A percentile compares a stretch with the other conserved stretches of the same genome.
Evolutionary conservation across 2,329 filamentous ascomycete species (phyloP).

Genomic region (Colletotrichum eremochloae): DNA sequence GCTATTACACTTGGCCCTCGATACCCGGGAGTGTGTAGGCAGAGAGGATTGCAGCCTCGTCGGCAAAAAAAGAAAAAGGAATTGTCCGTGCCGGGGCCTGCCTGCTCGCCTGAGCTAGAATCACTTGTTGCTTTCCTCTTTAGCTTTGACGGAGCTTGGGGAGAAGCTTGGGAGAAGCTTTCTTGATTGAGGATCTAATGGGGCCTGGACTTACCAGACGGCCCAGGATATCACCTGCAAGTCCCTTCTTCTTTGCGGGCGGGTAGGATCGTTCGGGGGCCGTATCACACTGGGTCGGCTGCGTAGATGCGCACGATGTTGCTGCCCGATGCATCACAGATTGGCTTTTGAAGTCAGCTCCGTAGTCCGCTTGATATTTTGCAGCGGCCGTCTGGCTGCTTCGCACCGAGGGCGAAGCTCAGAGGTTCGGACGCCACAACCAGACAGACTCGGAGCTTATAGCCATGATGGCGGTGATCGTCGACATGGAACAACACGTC

Average conservation of each 20-base stretch:
- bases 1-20: slow-evolving; percentile 68
- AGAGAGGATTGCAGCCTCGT: slow-evolving; percentile 65
- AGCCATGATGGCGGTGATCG: slow-evolving; percentile 39
- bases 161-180: not conserved
- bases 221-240: slow-evolving; percentile 76
- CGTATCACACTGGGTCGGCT: slow-evolving; percentile 75
- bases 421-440: slow-evolving; percentile 59
- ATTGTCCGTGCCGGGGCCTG: slow-evolving; percentile 67
- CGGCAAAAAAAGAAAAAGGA: slow-evolving; percentile 71
- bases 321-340: slow-evolving; percentile 63
- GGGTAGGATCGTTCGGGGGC: slow-evolving; percentile 72
- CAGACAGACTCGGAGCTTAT: slow-evolving; percentile 47
- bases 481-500: slow-evolving; percentile 10
- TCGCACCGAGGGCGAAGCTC: slow-evolving; percentile 77
- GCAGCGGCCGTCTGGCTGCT: slow-evolving; percentile 71
- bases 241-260: slow-evolving; percentile 72
- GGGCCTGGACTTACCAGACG: slow-evolving; percentile 70
- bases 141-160: not conserved
- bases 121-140: not conserved
- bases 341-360: slow-evolving; percentile 72
- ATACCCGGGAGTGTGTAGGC: slow-evolving; percentile 58
- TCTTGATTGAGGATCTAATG: not conserved
- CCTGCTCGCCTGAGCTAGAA: slow-evolving; percentile 53
- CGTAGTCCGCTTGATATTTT: slow-evolving; percentile 73
- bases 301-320: slow-evolving; percentile 76